A percentile compares a stretch with the other conserved stretches of the same genome.
Evolutionary conservation across 495 filamentous ascomycete genomes (phyloP).

Genomic region (Tuber calosporum): DNA sequence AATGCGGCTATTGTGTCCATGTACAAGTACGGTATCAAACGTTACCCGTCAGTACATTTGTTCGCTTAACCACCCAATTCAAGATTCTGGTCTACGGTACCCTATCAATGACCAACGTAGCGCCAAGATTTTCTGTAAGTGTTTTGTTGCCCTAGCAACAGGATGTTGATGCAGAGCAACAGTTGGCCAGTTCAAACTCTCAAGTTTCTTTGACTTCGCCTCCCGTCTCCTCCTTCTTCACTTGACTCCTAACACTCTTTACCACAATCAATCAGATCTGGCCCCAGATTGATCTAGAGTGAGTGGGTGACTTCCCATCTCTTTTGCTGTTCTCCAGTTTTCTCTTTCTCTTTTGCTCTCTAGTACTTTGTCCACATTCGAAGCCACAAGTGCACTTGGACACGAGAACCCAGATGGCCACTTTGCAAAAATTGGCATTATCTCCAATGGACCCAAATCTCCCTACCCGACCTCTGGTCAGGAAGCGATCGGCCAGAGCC

Average conservation of each 20-base stretch:
- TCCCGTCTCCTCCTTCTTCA: background rate
- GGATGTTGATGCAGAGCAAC: background rate
- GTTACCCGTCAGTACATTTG: background rate
- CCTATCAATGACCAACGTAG: background rate
- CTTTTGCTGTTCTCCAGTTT: background rate
- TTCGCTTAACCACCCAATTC: background rate
- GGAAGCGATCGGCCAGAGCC: slow-evolving; percentile 25
- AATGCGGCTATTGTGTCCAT: too few relatives aligned
- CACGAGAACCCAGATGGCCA: background rate
- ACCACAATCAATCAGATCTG: background rate
- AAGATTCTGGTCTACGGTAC: background rate
- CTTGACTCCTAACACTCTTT: background rate
- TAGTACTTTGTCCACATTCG: background rate
- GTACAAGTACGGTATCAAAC: too few relatives aligned
- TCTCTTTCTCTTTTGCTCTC: background rate
- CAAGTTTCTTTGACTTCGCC: background rate
- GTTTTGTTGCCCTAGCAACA: background rate
- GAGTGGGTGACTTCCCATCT: background rate
- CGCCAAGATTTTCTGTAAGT: background rate
- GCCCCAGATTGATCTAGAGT: background rate
- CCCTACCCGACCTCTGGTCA: slow-evolving; percentile 22
- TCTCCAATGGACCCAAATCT: slow-evolving; percentile 36
- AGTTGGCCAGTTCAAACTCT: background rate
- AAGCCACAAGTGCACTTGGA: background rate
- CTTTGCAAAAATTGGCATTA: slow-evolving; percentile 11